Evolutionary conservation across 148 eudicot genomes (phyloP).

Genomic region (Rhododendron ferrugineum): DNA sequence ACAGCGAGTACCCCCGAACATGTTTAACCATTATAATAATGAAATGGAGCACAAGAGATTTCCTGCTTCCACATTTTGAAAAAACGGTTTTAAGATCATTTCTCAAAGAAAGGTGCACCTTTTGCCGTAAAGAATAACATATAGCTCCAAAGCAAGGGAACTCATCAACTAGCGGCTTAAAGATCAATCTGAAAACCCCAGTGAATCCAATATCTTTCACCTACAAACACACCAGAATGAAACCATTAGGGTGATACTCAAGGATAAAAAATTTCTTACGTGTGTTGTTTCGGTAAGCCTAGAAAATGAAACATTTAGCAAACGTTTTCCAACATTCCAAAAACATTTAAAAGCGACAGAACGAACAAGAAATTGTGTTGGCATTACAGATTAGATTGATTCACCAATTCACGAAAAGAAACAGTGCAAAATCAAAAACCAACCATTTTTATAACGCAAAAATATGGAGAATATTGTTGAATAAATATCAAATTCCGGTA

Average conservation of each 20-base stretch:
- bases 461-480: not conserved
- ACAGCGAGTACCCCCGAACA: not conserved
- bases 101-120: not conserved
- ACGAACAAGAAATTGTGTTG: not conserved
- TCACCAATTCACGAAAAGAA: not conserved
- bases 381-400: not conserved
- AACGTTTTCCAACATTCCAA: not conserved
- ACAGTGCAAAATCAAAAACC: not conserved
- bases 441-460: not conserved
- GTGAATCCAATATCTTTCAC: slow-evolving; percentile 86
- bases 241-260: not conserved
- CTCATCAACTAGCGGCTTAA: slow-evolving; percentile 74
- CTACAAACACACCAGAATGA: slow-evolving; percentile 27
- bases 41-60: not conserved
- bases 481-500: not conserved
- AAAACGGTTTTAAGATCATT: slow-evolving; percentile 6
- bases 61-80: not conserved
- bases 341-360: not conserved
- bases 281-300: not conserved
- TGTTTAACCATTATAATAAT: too few relatives aligned
- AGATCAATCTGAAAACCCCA: slow-evolving; percentile 84
- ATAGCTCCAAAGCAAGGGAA: slow-evolving; percentile 88
- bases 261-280: not conserved
- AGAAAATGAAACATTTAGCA: not conserved
- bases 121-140: slow-evolving; percentile 60